Percentiles rank a stretch among this genome's conserved stretches.
These are phyloP conservation scores for Ambrosia hybrid DNA, from an alignment of 140 eudicot species.

Conservation along the genomic window DNA sequence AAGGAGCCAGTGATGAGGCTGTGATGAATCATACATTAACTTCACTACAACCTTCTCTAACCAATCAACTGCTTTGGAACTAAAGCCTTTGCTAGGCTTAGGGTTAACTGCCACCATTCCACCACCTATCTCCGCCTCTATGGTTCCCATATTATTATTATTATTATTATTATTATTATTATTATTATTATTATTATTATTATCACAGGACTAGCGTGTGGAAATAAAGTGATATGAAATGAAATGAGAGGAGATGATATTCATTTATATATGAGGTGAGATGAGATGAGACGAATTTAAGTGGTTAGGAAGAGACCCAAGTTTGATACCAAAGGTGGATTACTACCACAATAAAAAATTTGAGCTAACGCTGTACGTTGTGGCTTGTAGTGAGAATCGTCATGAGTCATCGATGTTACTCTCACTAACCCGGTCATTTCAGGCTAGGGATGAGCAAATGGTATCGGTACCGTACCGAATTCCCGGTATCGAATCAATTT, in stretches of 20 bases:
- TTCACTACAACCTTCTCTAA: conserved; percentile 64
- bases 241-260: background rate
- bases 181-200: conserved; percentile 16
- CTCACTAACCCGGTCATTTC: no score
- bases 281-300: background rate
- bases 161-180: conserved; percentile 13
- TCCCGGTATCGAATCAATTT: no score
- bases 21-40: conserved; percentile 53
- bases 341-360: no score
- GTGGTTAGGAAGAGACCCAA: no score
- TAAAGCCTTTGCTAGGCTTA: conserved; percentile 61
- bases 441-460: no score
- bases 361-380: no score
- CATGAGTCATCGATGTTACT: no score
- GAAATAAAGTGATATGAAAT: background rate
- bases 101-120: conserved; percentile 72
- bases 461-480: no score
- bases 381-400: no score
- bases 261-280: background rate
- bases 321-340: no score
- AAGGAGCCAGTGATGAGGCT: conserved; percentile 62
- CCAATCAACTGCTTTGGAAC: conserved; percentile 79
- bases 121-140: conserved; percentile 29
- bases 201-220: conserved; percentile 8
- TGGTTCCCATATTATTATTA: conserved; percentile 21